Evolutionary conservation across 805 yeast species (phyloP).

Genomic region (Torulaspora delbrueckii): DNA sequence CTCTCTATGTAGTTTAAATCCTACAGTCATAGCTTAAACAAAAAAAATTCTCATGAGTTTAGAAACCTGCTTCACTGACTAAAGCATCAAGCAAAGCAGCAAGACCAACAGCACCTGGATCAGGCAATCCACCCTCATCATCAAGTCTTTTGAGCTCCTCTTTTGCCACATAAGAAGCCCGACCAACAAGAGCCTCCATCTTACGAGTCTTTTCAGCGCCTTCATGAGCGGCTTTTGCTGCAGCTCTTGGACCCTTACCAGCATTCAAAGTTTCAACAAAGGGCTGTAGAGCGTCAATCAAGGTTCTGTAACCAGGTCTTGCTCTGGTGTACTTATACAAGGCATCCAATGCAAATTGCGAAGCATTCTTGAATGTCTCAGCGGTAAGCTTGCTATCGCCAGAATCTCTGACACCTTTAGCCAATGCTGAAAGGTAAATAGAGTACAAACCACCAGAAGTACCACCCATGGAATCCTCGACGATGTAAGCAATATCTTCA

Average conservation of each 20-base stretch:
- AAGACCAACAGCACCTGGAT: constrained; percentile 86
- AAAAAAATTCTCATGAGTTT: background rate
- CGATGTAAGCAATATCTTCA: constrained; percentile 63
- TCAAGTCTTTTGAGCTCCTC: constrained; percentile 30
- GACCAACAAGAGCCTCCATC: constrained; percentile 75
- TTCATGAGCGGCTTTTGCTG: constrained; percentile 58
- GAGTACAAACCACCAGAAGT: constrained; percentile 88
- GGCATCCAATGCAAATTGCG: constrained; percentile 54
- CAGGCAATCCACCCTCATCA: constrained; percentile 56
- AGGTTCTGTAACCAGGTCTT: constrained; percentile 77
- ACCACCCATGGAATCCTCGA: constrained; percentile 86
- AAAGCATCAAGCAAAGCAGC: constrained; percentile 42
- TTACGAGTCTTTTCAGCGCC: constrained; percentile 70
- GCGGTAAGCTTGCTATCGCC: constrained; percentile 24
- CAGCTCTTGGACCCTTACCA: constrained; percentile 48
- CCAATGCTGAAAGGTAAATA: constrained; percentile 69
- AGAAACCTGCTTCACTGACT: constrained; percentile 18
- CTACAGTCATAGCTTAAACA: background rate
- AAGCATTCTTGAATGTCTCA: constrained; percentile 39
- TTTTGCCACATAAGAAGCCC: constrained; percentile 83
- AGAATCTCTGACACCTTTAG: constrained; percentile 36
- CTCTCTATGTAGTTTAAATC: background rate
- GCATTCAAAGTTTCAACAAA: constrained; percentile 55
- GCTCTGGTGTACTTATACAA: constrained; percentile 79
- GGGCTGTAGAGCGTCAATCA: constrained; percentile 80